Conservation (phyloP, 306 rosid species). For the Dalbergia oliveri region DNA sequence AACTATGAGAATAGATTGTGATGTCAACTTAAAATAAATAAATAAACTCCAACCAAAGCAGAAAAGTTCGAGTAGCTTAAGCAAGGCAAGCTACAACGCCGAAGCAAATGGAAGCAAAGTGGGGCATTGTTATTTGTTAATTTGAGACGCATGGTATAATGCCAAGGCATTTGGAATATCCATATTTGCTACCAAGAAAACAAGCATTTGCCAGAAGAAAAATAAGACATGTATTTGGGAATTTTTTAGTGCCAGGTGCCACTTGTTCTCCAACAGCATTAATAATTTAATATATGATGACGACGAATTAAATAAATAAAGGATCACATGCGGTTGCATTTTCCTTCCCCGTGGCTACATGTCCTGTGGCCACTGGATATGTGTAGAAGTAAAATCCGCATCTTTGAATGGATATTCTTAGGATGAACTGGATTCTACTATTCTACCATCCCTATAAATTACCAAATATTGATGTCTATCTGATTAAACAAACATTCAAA, state of each 20-base stretch:
- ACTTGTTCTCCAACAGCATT: neutral
- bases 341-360: neutral
- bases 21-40: neutral
- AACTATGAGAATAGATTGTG: neutral
- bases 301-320: constrained; percentile 15
- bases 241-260: neutral
- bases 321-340: neutral
- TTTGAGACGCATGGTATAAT: constrained; percentile 59
- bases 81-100: neutral
- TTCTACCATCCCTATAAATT: neutral
- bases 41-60: neutral
- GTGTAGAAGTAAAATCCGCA: constrained; percentile 8
- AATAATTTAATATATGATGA: neutral
- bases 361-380: neutral
- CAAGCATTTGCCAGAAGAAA: neutral
- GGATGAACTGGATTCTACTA: constrained; percentile 4
- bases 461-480: no score
- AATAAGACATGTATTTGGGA: neutral
- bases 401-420: constrained; percentile 20
- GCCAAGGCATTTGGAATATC: constrained; percentile 63
- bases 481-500: no score
- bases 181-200: constrained; percentile 11
- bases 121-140: constrained; percentile 39
- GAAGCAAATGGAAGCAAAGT: neutral
- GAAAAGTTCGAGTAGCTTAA: neutral